These are phyloP conservation scores for Mycosphaerella arachidis DNA, from an alignment of 2,329 filamentous ascomycete species.

Conservation along the genomic window DNA sequence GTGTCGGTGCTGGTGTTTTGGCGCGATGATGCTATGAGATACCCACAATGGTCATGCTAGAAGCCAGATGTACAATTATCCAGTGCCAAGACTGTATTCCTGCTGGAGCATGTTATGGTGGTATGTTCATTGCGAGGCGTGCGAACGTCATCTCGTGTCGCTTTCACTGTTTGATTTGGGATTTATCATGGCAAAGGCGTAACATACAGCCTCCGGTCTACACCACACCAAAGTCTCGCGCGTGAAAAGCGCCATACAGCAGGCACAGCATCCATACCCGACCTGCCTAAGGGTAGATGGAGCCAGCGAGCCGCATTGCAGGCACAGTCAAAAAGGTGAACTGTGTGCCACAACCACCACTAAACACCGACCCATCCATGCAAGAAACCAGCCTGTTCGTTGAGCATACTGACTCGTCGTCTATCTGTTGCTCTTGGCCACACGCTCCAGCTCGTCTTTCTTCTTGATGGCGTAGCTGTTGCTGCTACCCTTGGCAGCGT, in stretches of 20 bases:
- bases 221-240: conserved; percentile 11
- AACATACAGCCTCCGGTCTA: conserved; percentile 10
- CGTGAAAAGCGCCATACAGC: conserved; percentile 9
- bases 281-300: conserved; percentile 9
- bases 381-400: conserved; percentile 9
- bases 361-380: conserved; percentile 21
- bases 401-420: conserved; percentile 47
- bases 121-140: background rate
- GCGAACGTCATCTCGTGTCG: conserved; percentile 1
- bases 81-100: background rate
- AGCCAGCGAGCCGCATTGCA: conserved; percentile 4
- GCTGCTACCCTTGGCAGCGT: conserved; percentile 99
- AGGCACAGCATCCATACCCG: conserved; percentile 9
- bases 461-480: conserved; percentile 99
- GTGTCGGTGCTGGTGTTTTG: background rate
- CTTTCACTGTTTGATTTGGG: conserved; percentile 8
- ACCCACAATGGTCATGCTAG: background rate
- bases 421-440: conserved; percentile 99
- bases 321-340: background rate
- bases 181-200: conserved; percentile 16
- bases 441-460: conserved; percentile 99
- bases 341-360: conserved; percentile 8
- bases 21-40: background rate
- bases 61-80: background rate
- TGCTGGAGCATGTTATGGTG: background rate